Base-by-base conservation (phyloP, 495 filamentous ascomycete species). In the Tuber umbilicatum region DNA sequence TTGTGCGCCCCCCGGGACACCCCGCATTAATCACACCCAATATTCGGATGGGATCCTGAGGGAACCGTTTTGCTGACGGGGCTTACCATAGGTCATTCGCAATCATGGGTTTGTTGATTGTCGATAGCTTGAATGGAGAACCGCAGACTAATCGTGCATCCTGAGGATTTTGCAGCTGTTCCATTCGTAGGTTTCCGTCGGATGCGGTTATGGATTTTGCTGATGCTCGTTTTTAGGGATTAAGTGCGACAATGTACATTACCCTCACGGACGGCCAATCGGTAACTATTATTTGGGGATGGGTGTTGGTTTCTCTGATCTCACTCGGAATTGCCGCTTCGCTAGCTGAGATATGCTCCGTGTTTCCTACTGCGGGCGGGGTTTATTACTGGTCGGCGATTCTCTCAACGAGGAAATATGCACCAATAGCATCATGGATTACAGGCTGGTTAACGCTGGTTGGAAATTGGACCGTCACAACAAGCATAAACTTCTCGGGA, bases 201-300 rank as follows among this genome's bases (percentile, higher is more conserved):
- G 69, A 72, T 71, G 71, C 72, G 70, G 72, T 78, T 69, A 79
- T 82, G 37, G 21, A 41, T 47, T 70, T 17, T 68, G 42, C 70
- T 35, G 23, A 55, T 27, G 50, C n/a, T 68, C 7, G 31, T 43
- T 69, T 64, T 68, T 55, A 80, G 77, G 85, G 84, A 37, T 77
- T 86, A 35, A 83, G 83, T 73, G 90, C 90, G 43, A 91, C 90
- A 38, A 84, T 91, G 73, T 89, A 87, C 81, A 90, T 91, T 78
- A 88, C 89, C 6, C 85, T 92, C 27, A 86, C 86, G 45, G 89
- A 91, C 78, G 89, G 90, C 60, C 88, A 90, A 80, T 85, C 84
- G 83, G 88, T 86, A 27, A 85, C 84, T 38, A 80, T 86, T 42
- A 74, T 86, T 69, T 86, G 82, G 77, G 84, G 85, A 21, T 86